A percentile compares a stretch with the other conserved stretches of the same genome.
phyloP scores from a whole-genome alignment of 2,329 filamentous ascomycete genomes.

The Fusarium sp. region DNA sequence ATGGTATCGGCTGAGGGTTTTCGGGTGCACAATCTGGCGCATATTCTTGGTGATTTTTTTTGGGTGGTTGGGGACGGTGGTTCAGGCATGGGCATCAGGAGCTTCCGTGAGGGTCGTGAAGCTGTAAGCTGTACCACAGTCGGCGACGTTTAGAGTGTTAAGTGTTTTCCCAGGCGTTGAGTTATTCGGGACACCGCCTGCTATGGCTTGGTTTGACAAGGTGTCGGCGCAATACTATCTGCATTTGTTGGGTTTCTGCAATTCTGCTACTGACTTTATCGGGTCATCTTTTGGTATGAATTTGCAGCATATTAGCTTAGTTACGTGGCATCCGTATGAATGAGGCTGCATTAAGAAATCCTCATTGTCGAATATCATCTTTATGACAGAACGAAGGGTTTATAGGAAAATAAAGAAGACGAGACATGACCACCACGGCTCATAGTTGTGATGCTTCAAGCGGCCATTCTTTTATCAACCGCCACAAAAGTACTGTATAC shows the following conservation, averaged over 20 bases:
- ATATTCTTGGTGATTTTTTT: slow-evolving; percentile 21
- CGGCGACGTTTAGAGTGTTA: slow-evolving; percentile 1
- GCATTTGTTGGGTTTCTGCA: not conserved
- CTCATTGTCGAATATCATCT: not conserved
- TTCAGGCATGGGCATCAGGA: slow-evolving; percentile 7
- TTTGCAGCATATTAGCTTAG: not conserved
- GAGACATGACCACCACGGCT: not conserved
- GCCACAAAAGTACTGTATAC: not conserved
- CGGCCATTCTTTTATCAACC: not conserved
- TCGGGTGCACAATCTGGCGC: slow-evolving; percentile 4
- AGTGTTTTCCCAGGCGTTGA: slow-evolving; percentile 10
- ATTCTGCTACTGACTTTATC: not conserved
- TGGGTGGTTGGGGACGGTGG: not conserved
- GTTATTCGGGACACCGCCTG: not conserved
- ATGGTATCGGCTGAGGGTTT: not conserved
- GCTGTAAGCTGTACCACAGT: not conserved
- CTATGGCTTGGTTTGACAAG: not conserved
- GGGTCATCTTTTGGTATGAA: not conserved
- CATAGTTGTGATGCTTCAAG: not conserved
- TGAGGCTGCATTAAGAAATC: not conserved
- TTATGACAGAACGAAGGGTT: not conserved
- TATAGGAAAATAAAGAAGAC: not conserved
- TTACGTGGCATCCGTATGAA: too few species aligned
- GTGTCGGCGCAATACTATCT: not conserved
- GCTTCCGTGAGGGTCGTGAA: not conserved